A percentile compares a stretch with the other conserved stretches of the same genome.
Evolutionary conservation across 176 grass and related monocot genomes (phyloP).

Genomic region (Lolium multiflorum): DNA sequence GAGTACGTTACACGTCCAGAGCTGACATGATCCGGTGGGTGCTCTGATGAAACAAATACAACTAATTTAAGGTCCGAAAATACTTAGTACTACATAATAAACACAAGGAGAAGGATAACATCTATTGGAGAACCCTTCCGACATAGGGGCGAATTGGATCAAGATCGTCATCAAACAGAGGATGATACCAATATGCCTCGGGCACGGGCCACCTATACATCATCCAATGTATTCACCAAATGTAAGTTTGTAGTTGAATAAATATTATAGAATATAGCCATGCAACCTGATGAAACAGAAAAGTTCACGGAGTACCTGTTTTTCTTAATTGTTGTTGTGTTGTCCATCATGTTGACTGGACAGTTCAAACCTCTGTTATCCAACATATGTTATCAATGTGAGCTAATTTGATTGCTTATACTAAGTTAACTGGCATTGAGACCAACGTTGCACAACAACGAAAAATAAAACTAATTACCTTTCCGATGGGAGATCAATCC

Average conservation of each 20-base stretch:
- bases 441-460: not conserved
- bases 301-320: not conserved
- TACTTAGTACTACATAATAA: not conserved
- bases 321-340: not conserved
- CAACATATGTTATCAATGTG: not conserved
- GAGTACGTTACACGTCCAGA: not conserved
- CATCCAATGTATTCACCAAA: not conserved
- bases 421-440: not conserved
- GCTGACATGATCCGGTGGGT: not conserved
- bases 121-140: conserved; percentile 19
- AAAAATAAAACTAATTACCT: conserved; percentile 6
- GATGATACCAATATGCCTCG: not conserved
- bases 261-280: not conserved
- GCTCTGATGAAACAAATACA: not conserved
- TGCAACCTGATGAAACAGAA: not conserved
- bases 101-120: not conserved
- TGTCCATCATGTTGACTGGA: not conserved
- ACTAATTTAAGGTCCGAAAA: not conserved
- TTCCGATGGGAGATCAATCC: not conserved
- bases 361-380: not conserved
- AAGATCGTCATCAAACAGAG: not conserved
- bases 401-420: not conserved
- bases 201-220: conserved; percentile 15
- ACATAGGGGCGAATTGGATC: not conserved
- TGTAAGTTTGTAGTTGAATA: not conserved